phyloP scores from a whole-genome alignment of 1,284 basidiomycete species.

The Trametes sp. region DNA sequence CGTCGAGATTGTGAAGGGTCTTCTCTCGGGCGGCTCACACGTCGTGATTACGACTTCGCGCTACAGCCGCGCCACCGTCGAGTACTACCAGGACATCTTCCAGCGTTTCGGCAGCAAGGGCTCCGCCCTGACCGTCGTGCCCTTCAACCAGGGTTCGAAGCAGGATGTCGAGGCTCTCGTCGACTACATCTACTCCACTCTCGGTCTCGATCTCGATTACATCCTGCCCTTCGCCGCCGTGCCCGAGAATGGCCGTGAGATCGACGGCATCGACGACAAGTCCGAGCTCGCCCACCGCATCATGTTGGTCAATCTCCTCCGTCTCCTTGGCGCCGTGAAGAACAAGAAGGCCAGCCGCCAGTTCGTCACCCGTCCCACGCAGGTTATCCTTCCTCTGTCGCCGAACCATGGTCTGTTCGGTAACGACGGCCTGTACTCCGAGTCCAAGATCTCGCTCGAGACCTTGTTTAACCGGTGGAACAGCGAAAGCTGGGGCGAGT shows the following conservation, averaged over 20 bases:
- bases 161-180: constrained; percentile 97
- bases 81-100: constrained; percentile 99
- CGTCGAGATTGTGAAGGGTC: constrained; percentile 95
- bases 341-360: constrained; percentile 96
- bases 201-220: constrained; percentile 97
- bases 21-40: constrained; percentile 94
- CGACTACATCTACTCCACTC: constrained; percentile 96
- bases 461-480: constrained; percentile 98
- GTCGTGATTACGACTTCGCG: constrained; percentile 98
- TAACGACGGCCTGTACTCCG: constrained; percentile 97
- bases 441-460: constrained; percentile 98
- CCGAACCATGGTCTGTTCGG: constrained; percentile 99
- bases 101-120: constrained; percentile 95
- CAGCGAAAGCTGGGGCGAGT: constrained; percentile 99
- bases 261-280: constrained; percentile 95
- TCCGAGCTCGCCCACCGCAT: constrained; percentile 98
- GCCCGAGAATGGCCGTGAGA: constrained; percentile 98
- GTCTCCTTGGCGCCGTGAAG: constrained; percentile 96
- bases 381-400: constrained; percentile 96
- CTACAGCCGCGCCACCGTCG: constrained; percentile 92
- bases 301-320: constrained; percentile 95
- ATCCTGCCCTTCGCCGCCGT: constrained; percentile 98
- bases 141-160: constrained; percentile 98
- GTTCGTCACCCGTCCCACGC: constrained; percentile 97
- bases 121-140: constrained; percentile 95